Base-by-base conservation (phyloP, 345 rosid species). In the Salix suchowensis region DNA sequence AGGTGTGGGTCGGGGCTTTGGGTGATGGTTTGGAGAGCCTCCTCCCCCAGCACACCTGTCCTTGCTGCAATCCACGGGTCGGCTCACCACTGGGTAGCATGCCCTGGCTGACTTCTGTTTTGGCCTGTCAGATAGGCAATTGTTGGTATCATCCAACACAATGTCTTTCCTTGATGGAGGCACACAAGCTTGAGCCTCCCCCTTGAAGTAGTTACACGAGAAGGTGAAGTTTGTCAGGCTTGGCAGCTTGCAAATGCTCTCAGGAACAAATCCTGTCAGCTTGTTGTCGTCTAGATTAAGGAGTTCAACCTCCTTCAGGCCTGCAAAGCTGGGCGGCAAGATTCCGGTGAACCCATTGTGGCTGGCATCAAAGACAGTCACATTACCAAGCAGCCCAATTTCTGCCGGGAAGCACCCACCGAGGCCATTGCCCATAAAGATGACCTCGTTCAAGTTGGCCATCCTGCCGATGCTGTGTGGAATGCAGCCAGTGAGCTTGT, bases 361-460 rank as follows among this genome's bases (percentile, higher is more conserved):
- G 76, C 96, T 85, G 6, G 76, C 90, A 21, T 94, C 97, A 3
- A 94, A 84, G 1, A 92, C 86, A 0, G 86, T 91, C 36, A 88
- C 36, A 6, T 89, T 87, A 13, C 72, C 34, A 13, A 94, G 88
- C 69, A 21, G 72, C 28, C 96, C 94, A 0, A 92, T 76, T 48
- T 90, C 95, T n/a, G 81, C 52, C 0, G 98, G 95, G 79, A 93
- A 87, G 74, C 98, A 93, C 54, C 98, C 98, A 0, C 93, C 83
- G 0, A 94, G 81, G 7, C 32, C 62, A 60, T 94, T 94, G 74
- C 85, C 83, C 69, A 46, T 42, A 82, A 92, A 84, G 54, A 86
- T 3, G 50, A 94, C 83, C 84, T 94, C 97, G 4, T 91, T 83
- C 42, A 94, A 71, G 77, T 89, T 87, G 11, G 72, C 14, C 97